A percentile compares a stretch with the other conserved stretches of the same genome.
Conservation (phyloP, 2,329 filamentous ascomycete genomes). For the Alternaria sp. region DNA sequence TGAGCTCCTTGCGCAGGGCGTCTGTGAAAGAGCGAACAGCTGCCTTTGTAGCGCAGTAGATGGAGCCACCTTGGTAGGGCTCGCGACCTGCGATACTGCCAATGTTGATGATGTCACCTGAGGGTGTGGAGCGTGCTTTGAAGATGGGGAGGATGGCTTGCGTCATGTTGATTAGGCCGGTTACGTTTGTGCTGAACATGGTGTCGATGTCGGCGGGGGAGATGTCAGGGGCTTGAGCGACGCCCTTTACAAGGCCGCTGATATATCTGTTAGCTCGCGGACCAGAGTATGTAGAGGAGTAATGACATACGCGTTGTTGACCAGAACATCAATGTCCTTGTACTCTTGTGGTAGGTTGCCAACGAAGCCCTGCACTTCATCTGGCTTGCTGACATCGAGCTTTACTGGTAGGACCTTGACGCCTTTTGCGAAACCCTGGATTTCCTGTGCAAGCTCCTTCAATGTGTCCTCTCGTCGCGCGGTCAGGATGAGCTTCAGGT, state of each 20-base stretch:
- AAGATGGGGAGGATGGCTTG: constrained; percentile 88
- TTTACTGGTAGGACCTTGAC: constrained; percentile 82
- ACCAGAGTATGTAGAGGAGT: too few species aligned
- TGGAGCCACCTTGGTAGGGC: constrained; percentile 83
- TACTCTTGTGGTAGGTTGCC: constrained; percentile 79
- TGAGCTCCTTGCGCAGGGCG: constrained; percentile 80
- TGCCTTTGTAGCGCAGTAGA: constrained; percentile 94
- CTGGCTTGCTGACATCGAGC: constrained; percentile 85
- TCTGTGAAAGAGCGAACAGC: constrained; percentile 88
- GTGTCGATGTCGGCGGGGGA: constrained; percentile 79
- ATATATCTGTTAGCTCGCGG: not conserved
- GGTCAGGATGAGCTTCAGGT: constrained; percentile 85
- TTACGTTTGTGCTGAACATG: constrained; percentile 95
- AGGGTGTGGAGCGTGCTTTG: constrained; percentile 63
- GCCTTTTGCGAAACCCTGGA: constrained; percentile 75
- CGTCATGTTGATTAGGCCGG: constrained; percentile 94
- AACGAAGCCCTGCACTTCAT: constrained; percentile 78
- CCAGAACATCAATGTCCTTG: constrained; percentile 83
- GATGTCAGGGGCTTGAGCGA: constrained; percentile 87
- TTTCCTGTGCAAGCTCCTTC: constrained; percentile 78
- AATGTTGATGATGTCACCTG: constrained; percentile 95
- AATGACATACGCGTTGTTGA: constrained; percentile 65
- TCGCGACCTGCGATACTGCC: constrained; percentile 92
- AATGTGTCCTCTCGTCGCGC: constrained; percentile 85
- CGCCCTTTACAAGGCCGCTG: constrained; percentile 84